Conservation (phyloP, 129 eudicot genomes). For the Rutidosis leptorrhynchoides region DNA sequence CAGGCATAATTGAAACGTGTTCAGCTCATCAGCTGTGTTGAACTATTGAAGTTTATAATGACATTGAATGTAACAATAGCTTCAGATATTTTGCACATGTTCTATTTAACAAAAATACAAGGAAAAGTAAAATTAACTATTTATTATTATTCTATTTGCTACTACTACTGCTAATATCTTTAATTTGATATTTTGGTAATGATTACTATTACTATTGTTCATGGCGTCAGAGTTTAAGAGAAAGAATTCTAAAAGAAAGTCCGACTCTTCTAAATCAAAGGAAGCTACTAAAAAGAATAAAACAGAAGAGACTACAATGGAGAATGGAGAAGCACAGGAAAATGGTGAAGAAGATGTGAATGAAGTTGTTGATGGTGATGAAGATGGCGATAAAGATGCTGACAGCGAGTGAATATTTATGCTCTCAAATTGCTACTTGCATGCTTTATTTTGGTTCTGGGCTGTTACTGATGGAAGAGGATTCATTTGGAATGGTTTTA, state of each 20-base stretch:
- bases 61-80: constrained; percentile 1
- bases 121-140: not conserved
- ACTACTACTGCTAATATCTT: not conserved
- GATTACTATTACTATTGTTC: constrained; percentile 8
- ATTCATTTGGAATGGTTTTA: not conserved
- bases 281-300: constrained; percentile 58
- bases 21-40: not conserved
- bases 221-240: constrained; percentile 53
- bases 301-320: constrained; percentile 39
- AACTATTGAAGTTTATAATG: not conserved
- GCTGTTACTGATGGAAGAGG: constrained; percentile 9
- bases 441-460: constrained; percentile 9
- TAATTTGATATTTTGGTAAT: not conserved
- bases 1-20: not conserved
- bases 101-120: not conserved
- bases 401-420: constrained; percentile 25
- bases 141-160: not conserved
- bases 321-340: constrained; percentile 18
- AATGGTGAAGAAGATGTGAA: constrained; percentile 20
- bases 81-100: not conserved
- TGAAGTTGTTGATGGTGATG: constrained; percentile 8
- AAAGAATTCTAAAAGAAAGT: constrained; percentile 56
- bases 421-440: not conserved
- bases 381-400: constrained; percentile 6
- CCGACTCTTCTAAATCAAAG: constrained; percentile 59